phyloP scores from a whole-genome alignment of 805 yeast species.

The Scheffersomyces spartinae region DNA sequence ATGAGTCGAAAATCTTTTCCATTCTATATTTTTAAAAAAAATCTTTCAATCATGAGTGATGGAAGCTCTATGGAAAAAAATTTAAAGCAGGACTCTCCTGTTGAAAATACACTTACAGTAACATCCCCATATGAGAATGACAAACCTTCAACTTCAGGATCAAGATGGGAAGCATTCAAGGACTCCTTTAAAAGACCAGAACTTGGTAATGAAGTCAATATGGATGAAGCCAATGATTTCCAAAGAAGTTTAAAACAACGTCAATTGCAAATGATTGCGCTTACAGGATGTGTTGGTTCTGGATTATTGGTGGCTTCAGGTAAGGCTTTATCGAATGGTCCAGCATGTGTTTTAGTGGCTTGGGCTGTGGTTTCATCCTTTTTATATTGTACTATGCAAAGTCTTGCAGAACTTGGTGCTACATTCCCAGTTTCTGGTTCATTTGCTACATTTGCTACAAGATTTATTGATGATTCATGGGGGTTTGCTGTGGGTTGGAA shows the following conservation, averaged over 20 bases:
- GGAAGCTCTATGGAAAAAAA: background rate
- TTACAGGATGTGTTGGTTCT: constrained; percentile 32
- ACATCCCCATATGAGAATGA: no score
- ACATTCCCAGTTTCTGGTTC: constrained; percentile 29
- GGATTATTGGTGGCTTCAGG: constrained; percentile 32
- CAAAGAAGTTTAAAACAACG: constrained; percentile 16
- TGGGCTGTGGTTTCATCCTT: constrained; percentile 30
- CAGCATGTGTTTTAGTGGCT: constrained; percentile 22
- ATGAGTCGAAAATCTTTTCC: background rate
- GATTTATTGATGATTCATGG: constrained; percentile 32
- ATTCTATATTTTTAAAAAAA: background rate
- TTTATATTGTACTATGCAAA: constrained; percentile 32
- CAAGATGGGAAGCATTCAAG: constrained; percentile 13
- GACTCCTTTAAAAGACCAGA: constrained; percentile 20
- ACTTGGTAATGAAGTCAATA: constrained; percentile 1
- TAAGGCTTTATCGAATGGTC: constrained; percentile 20
- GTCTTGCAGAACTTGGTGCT: constrained; percentile 28
- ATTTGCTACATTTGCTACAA: constrained; percentile 27
- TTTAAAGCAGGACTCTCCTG: background rate
- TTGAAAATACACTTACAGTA: background rate
- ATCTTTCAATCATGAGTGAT: background rate
- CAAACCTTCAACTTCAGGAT: no score
- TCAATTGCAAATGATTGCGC: constrained; percentile 27
- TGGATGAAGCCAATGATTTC: constrained; percentile 4
- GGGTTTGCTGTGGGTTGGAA: constrained; percentile 37